Evolutionary conservation across 441 rosid genomes (phyloP).

Genomic region (Populus hybrid): DNA sequence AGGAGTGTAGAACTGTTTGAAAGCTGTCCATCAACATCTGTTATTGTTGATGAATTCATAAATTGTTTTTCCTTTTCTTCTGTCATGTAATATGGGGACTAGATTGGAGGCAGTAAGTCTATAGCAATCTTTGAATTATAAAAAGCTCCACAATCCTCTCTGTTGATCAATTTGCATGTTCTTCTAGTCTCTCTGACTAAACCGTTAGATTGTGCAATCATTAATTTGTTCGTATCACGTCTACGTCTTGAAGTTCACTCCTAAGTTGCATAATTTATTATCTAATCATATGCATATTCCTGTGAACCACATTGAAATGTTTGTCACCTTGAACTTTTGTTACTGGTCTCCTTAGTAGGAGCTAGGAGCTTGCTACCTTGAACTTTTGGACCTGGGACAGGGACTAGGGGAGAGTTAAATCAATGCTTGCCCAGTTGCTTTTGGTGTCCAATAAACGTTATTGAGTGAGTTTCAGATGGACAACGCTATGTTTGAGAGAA

Average conservation of each 20-base stretch:
- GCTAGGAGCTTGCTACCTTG: too few species aligned
- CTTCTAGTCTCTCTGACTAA: too few species aligned
- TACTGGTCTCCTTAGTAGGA: too few species aligned
- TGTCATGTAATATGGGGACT: background rate
- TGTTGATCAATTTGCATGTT: background rate
- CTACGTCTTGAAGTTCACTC: background rate
- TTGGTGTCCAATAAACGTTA: too few species aligned
- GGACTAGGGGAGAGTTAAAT: too few species aligned
- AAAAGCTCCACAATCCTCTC: conserved; percentile 7
- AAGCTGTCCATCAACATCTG: background rate
- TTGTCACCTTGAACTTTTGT: too few species aligned
- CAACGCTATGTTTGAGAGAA: too few species aligned
- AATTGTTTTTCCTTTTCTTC: background rate
- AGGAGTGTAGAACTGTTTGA: conserved; percentile 6
- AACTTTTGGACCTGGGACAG: too few species aligned
- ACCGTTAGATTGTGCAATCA: background rate
- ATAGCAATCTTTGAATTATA: conserved; percentile 1
- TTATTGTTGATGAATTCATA: background rate
- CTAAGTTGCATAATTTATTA: background rate
- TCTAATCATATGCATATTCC: background rate
- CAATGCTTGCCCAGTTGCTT: too few species aligned
- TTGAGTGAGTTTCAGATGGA: too few species aligned
- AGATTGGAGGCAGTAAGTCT: background rate
- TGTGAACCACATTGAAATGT: too few species aligned
- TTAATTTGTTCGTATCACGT: background rate